These are phyloP conservation scores for Dryas drummondii DNA, from an alignment of 306 rosid species.

Conservation along the genomic window DNA sequence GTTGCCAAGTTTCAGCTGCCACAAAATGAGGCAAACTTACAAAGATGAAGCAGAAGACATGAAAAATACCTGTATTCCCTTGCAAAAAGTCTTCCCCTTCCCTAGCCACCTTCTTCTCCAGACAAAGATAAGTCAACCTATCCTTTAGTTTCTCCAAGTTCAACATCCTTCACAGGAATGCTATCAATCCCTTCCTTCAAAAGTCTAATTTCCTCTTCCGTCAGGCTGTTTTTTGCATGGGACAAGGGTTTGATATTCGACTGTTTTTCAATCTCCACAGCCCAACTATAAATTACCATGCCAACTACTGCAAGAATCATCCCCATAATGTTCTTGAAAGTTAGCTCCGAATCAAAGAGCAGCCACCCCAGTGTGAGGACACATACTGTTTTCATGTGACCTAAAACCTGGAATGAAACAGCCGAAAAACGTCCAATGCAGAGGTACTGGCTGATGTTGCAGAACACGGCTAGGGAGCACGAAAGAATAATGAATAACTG, in stretches of 20 bases:
- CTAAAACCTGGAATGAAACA: slow-evolving; percentile 87
- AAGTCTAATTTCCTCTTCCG: slow-evolving; percentile 80
- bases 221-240: slow-evolving; percentile 62
- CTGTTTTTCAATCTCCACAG: slow-evolving; percentile 68
- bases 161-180: slow-evolving; percentile 52
- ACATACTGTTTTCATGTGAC: slow-evolving; percentile 93
- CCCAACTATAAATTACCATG: slow-evolving; percentile 94
- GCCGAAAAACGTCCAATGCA: slow-evolving; percentile 96
- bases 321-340: slow-evolving; percentile 79
- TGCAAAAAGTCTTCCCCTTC: slow-evolving; percentile 2
- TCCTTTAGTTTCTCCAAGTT: slow-evolving; percentile 54
- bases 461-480: slow-evolving; percentile 76
- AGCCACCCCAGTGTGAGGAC: slow-evolving; percentile 91
- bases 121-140: slow-evolving; percentile 29
- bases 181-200: slow-evolving; percentile 58
- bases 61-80: slow-evolving; percentile 20
- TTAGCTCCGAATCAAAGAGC: slow-evolving; percentile 79
- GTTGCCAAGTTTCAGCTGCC: slow-evolving; percentile 4
- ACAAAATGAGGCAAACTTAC: no score
- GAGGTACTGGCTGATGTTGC: slow-evolving; percentile 89
- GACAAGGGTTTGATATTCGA: slow-evolving; percentile 38
- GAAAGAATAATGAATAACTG: slow-evolving; percentile 81
- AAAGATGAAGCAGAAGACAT: background rate
- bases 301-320: slow-evolving; percentile 74
- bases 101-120: background rate